Base-by-base conservation (phyloP, 2,329 filamentous ascomycete species). In the Arthroderma uncinatum region DNA sequence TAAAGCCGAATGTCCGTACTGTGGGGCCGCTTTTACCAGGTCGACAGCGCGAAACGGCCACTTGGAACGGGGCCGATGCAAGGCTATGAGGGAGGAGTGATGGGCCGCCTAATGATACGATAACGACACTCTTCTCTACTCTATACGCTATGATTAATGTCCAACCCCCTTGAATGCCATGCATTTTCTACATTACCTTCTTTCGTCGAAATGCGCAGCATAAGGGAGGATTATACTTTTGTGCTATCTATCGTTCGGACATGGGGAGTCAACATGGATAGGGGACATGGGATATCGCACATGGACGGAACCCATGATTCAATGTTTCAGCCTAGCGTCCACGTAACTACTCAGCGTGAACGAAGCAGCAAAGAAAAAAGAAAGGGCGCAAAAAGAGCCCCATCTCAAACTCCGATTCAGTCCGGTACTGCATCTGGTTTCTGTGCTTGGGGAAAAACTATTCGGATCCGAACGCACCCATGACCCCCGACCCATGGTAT, bases 31-130 rank as follows among this genome's bases (percentile, higher is more conserved):
- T 66, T 97, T 97, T 66, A 96, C 92, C 10, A 80, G 92, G 64
- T 95, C 91, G 4, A 84, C 81, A 21, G 92, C 92, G 47, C 81
- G 90, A 60, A 96, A 96, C 68, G 91, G 91, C 10, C 92, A 97
- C 69, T 78, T 84, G 68, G 76, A 78, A 23, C 89, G 95, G 72
- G 90, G 95, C 68, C 96, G 96, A 74, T 97, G 91, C 77, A 96
- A 95, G 77, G 84, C 59, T 14, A 62, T 59, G 39, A 55, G 58
- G 2, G 54, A 59, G 30, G 34, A 57, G 34, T 48, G n/a, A 48
- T 48, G 10, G 54, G 48, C 12, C 23, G 9, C 2, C 25, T 28
- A 25, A 42, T 21, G 39, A n/a, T 48, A 48, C 21, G 44, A 48
- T 48, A 48, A 48, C 44, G 44, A 48, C 44, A 7, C 21, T 30